These are phyloP conservation scores for Anthracocystis panici-leucophaei DNA, from an alignment of 1,284 basidiomycete genomes.

Conservation along the genomic window DNA sequence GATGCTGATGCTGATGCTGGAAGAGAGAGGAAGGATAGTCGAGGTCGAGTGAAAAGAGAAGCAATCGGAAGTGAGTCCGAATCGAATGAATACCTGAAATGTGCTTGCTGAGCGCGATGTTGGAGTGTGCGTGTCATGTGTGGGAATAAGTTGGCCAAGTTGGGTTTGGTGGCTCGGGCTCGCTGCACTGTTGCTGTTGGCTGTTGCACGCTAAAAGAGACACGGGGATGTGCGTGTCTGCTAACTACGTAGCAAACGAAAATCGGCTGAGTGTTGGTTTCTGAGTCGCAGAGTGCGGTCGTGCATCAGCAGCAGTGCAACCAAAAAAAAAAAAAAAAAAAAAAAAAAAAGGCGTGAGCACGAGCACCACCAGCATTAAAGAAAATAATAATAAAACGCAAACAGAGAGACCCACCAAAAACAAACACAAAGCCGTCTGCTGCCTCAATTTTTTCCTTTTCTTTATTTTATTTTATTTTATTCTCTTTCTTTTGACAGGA, in stretches of 20 bases:
- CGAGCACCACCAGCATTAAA: not conserved
- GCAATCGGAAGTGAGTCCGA: slow-evolving; percentile 4
- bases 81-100: not conserved
- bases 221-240: not conserved
- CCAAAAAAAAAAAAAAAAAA: not conserved
- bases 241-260: not conserved
- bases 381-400: not conserved
- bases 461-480: not conserved
- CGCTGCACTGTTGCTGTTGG: not conserved
- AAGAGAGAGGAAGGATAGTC: not conserved
- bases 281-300: slow-evolving; percentile 5
- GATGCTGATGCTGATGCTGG: not conserved
- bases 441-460: slow-evolving; percentile 4
- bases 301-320: not conserved
- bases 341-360: not conserved
- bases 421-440: not conserved
- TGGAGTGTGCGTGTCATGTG: slow-evolving; percentile 7
- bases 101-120: slow-evolving; percentile 13
- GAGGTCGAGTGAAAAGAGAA: not conserved
- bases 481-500: not conserved
- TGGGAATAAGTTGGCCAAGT: not conserved
- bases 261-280: slow-evolving; percentile 9
- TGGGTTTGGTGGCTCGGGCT: slow-evolving; percentile 4
- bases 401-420: not conserved
- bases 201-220: not conserved